Conservation (phyloP, 345 rosid genomes). For the Murraya paniculata region DNA sequence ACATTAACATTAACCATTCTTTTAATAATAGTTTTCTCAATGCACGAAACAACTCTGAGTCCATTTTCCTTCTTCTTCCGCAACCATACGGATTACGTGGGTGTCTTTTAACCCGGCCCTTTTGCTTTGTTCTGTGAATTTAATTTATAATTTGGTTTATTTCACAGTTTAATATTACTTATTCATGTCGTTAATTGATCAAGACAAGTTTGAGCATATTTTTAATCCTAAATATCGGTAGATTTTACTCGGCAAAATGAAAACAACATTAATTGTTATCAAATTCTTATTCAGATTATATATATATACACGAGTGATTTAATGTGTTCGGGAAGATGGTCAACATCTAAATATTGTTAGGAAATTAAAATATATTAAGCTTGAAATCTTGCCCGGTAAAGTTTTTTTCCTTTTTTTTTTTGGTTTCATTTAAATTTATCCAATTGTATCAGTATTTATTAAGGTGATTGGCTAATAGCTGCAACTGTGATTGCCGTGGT, state of each 20-base stretch:
- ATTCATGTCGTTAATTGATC: no score
- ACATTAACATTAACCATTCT: neutral
- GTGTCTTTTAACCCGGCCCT: neutral
- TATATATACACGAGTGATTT: neutral
- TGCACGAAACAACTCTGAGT: neutral
- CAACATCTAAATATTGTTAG: neutral
- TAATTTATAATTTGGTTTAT: no score
- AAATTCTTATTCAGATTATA: neutral
- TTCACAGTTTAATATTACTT: no score
- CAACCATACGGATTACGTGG: neutral
- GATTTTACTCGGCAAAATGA: no score
- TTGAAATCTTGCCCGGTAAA: neutral
- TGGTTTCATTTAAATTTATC: no score
- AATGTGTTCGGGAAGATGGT: neutral
- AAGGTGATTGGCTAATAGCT: neutral
- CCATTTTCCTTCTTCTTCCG: neutral
- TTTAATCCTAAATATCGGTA: no score
- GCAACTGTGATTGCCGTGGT: neutral
- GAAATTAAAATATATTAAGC: neutral
- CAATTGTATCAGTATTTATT: neutral
- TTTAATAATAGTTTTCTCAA: neutral
- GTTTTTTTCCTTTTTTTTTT: neutral
- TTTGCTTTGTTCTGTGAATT: no score
- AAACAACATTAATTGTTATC: no score
- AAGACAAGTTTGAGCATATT: no score